A percentile compares a stretch with the other conserved stretches of the same genome.
phyloP scores from a whole-genome alignment of 148 eudicot species.

The Spergularia marina region DNA sequence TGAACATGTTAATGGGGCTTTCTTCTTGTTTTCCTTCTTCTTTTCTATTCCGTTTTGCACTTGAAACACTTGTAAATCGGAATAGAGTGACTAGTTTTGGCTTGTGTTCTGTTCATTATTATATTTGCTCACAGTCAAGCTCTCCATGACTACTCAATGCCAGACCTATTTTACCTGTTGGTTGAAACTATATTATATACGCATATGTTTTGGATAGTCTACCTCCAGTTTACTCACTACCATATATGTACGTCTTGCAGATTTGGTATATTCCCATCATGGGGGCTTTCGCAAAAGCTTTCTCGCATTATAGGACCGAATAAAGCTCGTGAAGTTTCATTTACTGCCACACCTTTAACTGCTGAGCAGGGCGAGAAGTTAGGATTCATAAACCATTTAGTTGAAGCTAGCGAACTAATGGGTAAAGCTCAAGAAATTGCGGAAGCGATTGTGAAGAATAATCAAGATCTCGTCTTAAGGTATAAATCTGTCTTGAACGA shows the following conservation, averaged over 20 bases:
- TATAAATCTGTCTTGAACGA: constrained; percentile 91
- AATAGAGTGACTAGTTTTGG: too few relatives aligned
- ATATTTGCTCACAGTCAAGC: too few relatives aligned
- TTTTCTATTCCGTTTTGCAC: too few relatives aligned
- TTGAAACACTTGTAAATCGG: too few relatives aligned
- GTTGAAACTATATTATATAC: too few relatives aligned
- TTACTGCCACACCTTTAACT: constrained; percentile 62
- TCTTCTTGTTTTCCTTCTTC: too few relatives aligned
- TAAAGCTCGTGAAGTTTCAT: constrained; percentile 83
- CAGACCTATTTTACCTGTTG: too few relatives aligned
- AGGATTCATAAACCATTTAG: constrained; percentile 86
- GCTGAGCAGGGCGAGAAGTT: constrained; percentile 78
- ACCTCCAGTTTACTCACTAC: neutral
- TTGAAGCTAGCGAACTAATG: constrained; percentile 63
- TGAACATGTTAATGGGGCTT: too few relatives aligned
- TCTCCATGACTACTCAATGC: too few relatives aligned
- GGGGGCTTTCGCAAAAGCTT: constrained; percentile 99
- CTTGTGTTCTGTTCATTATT: too few relatives aligned
- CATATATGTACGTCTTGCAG: constrained; percentile 35
- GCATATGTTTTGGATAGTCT: too few relatives aligned
- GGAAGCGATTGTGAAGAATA: constrained; percentile 69
- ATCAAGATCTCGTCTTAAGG: constrained; percentile 70
- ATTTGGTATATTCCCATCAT: constrained; percentile 95
- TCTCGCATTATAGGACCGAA: constrained; percentile 79
- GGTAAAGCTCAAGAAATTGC: constrained; percentile 75